These are phyloP conservation scores for Ogataea degrootiae DNA, from an alignment of 805 yeast species.

Conservation along the genomic window DNA sequence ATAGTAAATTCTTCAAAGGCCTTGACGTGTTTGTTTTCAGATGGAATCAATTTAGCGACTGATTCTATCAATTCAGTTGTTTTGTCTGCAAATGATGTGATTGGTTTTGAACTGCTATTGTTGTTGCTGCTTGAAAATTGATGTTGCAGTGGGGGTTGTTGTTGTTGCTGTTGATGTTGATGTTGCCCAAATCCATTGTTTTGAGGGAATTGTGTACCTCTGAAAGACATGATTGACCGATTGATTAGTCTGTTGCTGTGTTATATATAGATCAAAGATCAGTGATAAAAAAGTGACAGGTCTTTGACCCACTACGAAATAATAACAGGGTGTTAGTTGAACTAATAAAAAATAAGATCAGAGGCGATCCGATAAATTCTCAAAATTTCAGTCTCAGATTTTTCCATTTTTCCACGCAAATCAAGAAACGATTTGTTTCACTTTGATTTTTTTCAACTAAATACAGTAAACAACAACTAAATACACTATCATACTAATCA, in stretches of 20 bases:
- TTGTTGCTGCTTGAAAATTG: neutral
- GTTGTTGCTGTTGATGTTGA: slow-evolving; percentile 5
- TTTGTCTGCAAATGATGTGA: slow-evolving; percentile 1
- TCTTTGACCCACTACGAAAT: too few relatives aligned
- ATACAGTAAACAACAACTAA: too few relatives aligned
- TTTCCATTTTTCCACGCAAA: too few relatives aligned
- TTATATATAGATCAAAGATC: too few relatives aligned
- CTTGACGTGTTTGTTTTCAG: slow-evolving; percentile 27
- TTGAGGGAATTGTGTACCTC: slow-evolving; percentile 30
- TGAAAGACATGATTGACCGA: slow-evolving; percentile 23
- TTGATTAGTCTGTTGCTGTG: too few relatives aligned
- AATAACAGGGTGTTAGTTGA: too few relatives aligned
- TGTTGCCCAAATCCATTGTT: slow-evolving; percentile 5
- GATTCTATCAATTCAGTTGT: slow-evolving; percentile 14
- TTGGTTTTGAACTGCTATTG: slow-evolving; percentile 1
- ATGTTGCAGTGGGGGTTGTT: slow-evolving; percentile 6
- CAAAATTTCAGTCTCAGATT: too few relatives aligned
- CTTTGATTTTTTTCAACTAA: too few relatives aligned
- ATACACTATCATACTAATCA: neutral
- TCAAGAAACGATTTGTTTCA: too few relatives aligned
- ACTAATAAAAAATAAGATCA: too few relatives aligned
- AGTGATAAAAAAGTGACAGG: too few relatives aligned
- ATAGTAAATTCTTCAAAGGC: slow-evolving; percentile 49
- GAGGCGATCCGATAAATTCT: too few relatives aligned
- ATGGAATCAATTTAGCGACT: slow-evolving; percentile 27